Conservation (phyloP, 1,284 basidiomycete species). For the Cryptococcus deneoformans region DNA sequence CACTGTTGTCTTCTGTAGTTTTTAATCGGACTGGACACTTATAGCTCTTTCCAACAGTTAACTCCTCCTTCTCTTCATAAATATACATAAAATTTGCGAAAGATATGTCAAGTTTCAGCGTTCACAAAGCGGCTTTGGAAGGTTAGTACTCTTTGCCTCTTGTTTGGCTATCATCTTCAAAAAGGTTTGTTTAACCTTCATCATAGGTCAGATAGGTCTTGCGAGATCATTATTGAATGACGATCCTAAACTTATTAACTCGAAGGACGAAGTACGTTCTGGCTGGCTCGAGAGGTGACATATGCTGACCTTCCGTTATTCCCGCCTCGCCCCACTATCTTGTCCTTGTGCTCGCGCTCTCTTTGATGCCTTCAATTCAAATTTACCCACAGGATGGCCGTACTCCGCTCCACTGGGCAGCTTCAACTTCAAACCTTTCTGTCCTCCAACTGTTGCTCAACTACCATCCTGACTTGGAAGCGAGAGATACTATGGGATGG, state of each 20-base stretch:
- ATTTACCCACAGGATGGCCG: slow-evolving; percentile 68
- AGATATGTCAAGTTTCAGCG: slow-evolving; percentile 29
- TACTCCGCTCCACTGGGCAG: slow-evolving; percentile 86
- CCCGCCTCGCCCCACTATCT: neutral
- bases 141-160: slow-evolving; percentile 7
- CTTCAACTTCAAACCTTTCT: slow-evolving; percentile 65
- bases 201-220: slow-evolving; percentile 69
- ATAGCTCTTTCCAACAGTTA: too few species aligned
- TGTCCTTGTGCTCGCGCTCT: neutral
- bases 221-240: slow-evolving; percentile 67
- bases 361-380: neutral
- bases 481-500: slow-evolving; percentile 73
- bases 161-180: neutral
- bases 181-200: neutral
- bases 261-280: slow-evolving; percentile 62
- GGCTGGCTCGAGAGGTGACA: too few species aligned
- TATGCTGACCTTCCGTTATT: neutral
- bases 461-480: slow-evolving; percentile 65
- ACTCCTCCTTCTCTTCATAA: neutral
- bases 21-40: too few species aligned
- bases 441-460: slow-evolving; percentile 71
- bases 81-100: neutral
- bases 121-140: slow-evolving; percentile 50
- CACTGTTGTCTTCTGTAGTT: too few species aligned
- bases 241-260: slow-evolving; percentile 64